Evolutionary conservation across 306 rosid species (phyloP), one percentile per base, ranked within the genome.

Genomic region (Acacia crassicarpa): DNA sequence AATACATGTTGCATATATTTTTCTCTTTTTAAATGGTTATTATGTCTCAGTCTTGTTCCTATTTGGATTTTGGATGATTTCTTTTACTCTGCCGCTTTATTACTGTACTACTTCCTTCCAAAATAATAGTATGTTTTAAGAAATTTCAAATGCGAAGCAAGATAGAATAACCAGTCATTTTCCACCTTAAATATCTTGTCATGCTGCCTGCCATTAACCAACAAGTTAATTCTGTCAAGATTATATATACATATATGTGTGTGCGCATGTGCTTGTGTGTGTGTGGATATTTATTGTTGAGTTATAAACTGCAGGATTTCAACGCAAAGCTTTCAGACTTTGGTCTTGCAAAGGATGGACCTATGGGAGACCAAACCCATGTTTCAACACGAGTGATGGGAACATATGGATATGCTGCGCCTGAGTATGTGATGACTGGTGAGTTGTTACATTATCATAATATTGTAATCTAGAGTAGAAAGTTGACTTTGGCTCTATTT

Each of bases 351-450:
- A 94, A 94, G 93, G 98, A 94, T 86, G 98, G 98, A 46, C 98
- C 98, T 2, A 91, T 94, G 93, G 98, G 98, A 43, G 98, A 94
- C 82, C 98, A 94, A 85, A 94, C 98, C 84, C 98, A 94, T 85
- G 98, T 94, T 82, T 94, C 98, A 79, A 94, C 98, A 58, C 85
- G 98, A 76, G 98, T 94, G 85, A 94, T 94, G 98, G 98, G 98
- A 63, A 94, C 98, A 19, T 92, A 94, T 44, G 98, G 98, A 81
- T 94, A 94, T 85, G 97, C 97, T 81, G 98, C 98, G 44, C 98
- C 98, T 0, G 98, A 94, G 88, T 94, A 94, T 81, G 91, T 94
- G 74, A 94, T 94, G 98, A 94, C 98, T 73, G 98, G 98, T 94
- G 88, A 87, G 98, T 88, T 80, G 54, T 59, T 71, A 44, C 54